phyloP scores from a whole-genome alignment of 805 yeast species.

The Yarrowia sp. region DNA sequence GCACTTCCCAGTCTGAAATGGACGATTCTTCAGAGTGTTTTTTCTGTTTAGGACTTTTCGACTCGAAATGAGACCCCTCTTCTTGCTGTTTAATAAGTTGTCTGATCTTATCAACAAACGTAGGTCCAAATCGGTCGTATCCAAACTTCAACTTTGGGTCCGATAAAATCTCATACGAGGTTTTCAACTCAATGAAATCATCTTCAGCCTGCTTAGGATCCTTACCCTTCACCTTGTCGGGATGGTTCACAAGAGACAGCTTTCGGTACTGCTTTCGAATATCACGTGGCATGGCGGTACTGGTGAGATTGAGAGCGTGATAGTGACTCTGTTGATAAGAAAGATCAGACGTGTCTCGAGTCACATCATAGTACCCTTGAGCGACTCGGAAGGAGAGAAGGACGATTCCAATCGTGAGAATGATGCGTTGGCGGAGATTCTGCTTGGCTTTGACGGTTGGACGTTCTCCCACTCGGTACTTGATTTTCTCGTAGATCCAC shows the following conservation, averaged over 20 bases:
- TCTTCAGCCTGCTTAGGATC: constrained; percentile 30
- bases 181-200: constrained; percentile 53
- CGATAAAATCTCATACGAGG: constrained; percentile 72
- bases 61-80: constrained; percentile 12
- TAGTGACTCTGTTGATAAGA: constrained; percentile 31
- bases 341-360: constrained; percentile 17
- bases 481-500: constrained; percentile 29
- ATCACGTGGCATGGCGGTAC: constrained; percentile 30
- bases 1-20: constrained; percentile 15
- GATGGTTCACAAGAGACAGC: constrained; percentile 37
- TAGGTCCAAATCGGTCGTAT: constrained; percentile 84
- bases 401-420: constrained; percentile 29
- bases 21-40: background rate
- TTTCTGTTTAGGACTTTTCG: background rate
- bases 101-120: constrained; percentile 42
- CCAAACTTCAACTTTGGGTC: constrained; percentile 74
- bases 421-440: constrained; percentile 27
- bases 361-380: constrained; percentile 31
- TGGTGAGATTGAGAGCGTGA: constrained; percentile 31
- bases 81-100: constrained; percentile 14
- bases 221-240: constrained; percentile 38
- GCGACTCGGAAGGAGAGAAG: constrained; percentile 32
- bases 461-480: constrained; percentile 1
- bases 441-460: constrained; percentile 22
- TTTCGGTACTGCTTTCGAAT: constrained; percentile 33